Conservation (phyloP, 2,329 filamentous ascomycete genomes). For the Diaporthe sp. region DNA sequence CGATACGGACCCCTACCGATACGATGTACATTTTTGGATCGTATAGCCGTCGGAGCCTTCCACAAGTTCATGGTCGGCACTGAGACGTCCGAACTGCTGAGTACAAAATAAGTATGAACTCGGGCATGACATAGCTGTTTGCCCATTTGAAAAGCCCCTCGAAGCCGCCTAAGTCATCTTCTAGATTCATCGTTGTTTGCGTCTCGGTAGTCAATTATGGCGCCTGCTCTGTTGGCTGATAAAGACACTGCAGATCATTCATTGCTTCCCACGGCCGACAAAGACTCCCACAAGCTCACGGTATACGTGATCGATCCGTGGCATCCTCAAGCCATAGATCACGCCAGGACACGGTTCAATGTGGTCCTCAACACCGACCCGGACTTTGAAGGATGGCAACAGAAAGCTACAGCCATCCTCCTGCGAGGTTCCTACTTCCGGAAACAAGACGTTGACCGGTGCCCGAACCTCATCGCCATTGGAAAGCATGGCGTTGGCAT, state of each 20-base stretch:
- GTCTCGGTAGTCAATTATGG: not conserved
- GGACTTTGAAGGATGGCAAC: not conserved
- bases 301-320: conserved; percentile 2
- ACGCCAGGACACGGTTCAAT: not conserved
- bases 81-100: too few species aligned
- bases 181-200: not conserved
- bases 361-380: conserved; percentile 10
- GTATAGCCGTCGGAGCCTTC: too few species aligned
- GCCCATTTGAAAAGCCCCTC: not conserved
- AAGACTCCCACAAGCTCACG: not conserved
- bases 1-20: not conserved
- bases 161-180: not conserved
- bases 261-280: not conserved
- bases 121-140: not conserved
- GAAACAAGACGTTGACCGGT: not conserved
- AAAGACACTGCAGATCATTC: not conserved
- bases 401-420: not conserved
- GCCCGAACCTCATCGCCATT: conserved; percentile 41
- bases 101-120: not conserved
- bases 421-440: not conserved
- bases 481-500: conserved; percentile 50
- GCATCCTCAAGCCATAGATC: conserved; percentile 1
- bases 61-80: too few species aligned
- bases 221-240: conserved; percentile 5
- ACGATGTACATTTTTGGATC: too few species aligned